A percentile compares a stretch with the other conserved stretches of the same genome.
These are phyloP conservation scores for Pseudocercospora crystallina DNA, from an alignment of 2,329 filamentous ascomycete species.

Conservation along the genomic window DNA sequence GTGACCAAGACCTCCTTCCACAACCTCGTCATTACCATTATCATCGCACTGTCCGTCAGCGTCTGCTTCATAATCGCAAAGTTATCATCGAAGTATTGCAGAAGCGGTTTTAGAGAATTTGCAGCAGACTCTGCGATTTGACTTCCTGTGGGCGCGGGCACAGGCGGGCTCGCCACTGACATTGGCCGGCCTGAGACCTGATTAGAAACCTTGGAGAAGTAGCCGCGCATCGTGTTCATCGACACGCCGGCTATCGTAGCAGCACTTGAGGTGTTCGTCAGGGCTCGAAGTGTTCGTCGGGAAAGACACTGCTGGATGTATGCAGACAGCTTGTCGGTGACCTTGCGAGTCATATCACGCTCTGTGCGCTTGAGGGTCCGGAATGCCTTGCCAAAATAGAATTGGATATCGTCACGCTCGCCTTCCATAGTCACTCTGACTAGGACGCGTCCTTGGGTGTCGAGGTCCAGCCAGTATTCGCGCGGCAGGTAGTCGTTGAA, in stretches of 20 bases:
- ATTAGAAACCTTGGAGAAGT: constrained; percentile 47
- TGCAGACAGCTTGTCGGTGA: constrained; percentile 95
- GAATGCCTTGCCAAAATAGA: constrained; percentile 97
- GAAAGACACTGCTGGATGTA: constrained; percentile 92
- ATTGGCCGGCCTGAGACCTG: constrained; percentile 39
- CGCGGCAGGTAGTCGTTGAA: constrained; percentile 94
- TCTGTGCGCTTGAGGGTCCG: constrained; percentile 92
- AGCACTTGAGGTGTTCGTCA: constrained; percentile 56
- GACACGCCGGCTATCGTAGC: constrained; percentile 59
- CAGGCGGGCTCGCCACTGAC: constrained; percentile 20
- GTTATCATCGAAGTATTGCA: constrained; percentile 96
- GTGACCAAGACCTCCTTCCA: constrained; percentile 98
- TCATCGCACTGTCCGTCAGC: constrained; percentile 92
- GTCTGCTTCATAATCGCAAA: constrained; percentile 99
- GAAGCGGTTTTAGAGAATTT: constrained; percentile 77
- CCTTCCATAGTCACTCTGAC: constrained; percentile 98
- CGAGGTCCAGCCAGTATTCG: constrained; percentile 96
- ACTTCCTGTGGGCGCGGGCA: constrained; percentile 6
- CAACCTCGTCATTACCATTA: constrained; percentile 93
- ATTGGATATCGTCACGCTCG: constrained; percentile 96
- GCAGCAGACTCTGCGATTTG: constrained; percentile 73
- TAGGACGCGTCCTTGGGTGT: constrained; percentile 87
- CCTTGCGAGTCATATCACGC: constrained; percentile 95
- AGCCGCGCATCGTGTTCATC: constrained; percentile 64
- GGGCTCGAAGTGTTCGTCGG: constrained; percentile 69